Conservation (phyloP, 2,329 filamentous ascomycete genomes). For the Hymenoscyphus infarciens region DNA sequence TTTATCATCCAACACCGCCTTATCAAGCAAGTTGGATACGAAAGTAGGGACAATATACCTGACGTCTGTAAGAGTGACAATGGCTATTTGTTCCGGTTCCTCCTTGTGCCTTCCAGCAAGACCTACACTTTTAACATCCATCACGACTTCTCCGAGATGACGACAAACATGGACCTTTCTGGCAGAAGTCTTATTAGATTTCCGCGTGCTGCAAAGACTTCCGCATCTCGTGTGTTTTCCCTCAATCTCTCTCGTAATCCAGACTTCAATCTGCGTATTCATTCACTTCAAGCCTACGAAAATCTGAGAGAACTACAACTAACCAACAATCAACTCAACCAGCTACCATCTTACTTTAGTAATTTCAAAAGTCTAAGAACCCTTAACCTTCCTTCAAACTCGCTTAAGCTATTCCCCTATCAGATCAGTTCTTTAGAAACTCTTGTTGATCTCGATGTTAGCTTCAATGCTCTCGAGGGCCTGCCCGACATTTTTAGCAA, state of each 20-base stretch:
- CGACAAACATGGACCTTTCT: slow-evolving; percentile 54
- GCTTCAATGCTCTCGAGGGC: slow-evolving; percentile 84
- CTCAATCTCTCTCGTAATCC: slow-evolving; percentile 91
- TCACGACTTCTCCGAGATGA: too few species aligned
- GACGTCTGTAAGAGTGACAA: too few species aligned
- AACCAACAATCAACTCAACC: slow-evolving; percentile 84
- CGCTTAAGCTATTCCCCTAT: slow-evolving; percentile 76
- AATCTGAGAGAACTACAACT: slow-evolving; percentile 87
- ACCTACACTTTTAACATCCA: too few species aligned
- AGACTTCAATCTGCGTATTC: slow-evolving; percentile 86
- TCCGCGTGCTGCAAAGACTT: slow-evolving; percentile 88
- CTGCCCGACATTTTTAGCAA: slow-evolving; percentile 76
- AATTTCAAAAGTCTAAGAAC: slow-evolving; percentile 78
- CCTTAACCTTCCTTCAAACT: slow-evolving; percentile 92
- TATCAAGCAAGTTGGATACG: slow-evolving; percentile 87
- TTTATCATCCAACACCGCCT: slow-evolving; percentile 88
- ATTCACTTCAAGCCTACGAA: slow-evolving; percentile 91
- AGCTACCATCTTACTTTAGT: too few species aligned
- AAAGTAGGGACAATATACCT: too few species aligned
- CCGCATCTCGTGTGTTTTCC: slow-evolving; percentile 86
- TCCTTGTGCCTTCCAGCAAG: too few species aligned
- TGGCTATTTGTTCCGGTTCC: too few species aligned
- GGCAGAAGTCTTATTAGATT: slow-evolving; percentile 91
- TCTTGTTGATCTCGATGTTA: slow-evolving; percentile 89
- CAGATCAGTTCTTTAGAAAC: slow-evolving; percentile 80